Base-by-base conservation (phyloP, 176 grass and related monocot species). In the Ensete ventricosum region DNA sequence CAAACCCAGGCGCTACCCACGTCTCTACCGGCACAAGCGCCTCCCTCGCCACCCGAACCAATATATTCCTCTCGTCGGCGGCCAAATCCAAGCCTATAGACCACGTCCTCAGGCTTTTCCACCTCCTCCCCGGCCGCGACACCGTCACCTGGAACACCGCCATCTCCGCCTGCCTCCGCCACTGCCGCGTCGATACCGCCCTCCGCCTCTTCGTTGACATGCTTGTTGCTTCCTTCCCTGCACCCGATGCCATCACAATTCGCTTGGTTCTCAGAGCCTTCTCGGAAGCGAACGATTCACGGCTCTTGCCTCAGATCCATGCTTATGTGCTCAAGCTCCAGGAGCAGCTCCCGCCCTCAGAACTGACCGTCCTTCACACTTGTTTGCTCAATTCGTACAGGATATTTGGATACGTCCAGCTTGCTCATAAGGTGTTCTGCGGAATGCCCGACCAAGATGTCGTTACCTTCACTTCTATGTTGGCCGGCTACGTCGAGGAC, bases 101-200 rank as follows among this genome's bases (percentile, higher is more conserved):
- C 27, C 29, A 67, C 23, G 74, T 76, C 43, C 80, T 86, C 43
- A 64, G 50, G 12, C 75, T 86, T 50, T 82, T 86, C 74, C 75
- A 52, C 59, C 79, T 86, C 62, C 84, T 82, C 74, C 84, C 79
- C 20, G 49, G 29, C 51, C 84, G 73, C 59, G 84, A 82, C 68
- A 79, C 84, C 9, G 79, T 82, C 19, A 79, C 84, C 50, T 86
- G 80, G 74, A 86, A 82, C 79, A 74, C 69, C 74, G 75, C 74
- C 79, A 78, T 86, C 84, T 78, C 84, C 79, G 75, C 80, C 52
- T 68, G 74, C 69, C 79, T 86, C 69, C 84, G 62, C 69, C 75
- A 75, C 52, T 27, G 68, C 7, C 50, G 69, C 0, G 24, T 67
- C 53, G 27, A 66, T 29, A 16, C 58, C 19, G 50, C 84, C 16